Percentiles rank a stretch among this genome's conserved stretches.
phyloP scores from a whole-genome alignment of 768 basidiomycete species.

The Paxillus involutus region DNA sequence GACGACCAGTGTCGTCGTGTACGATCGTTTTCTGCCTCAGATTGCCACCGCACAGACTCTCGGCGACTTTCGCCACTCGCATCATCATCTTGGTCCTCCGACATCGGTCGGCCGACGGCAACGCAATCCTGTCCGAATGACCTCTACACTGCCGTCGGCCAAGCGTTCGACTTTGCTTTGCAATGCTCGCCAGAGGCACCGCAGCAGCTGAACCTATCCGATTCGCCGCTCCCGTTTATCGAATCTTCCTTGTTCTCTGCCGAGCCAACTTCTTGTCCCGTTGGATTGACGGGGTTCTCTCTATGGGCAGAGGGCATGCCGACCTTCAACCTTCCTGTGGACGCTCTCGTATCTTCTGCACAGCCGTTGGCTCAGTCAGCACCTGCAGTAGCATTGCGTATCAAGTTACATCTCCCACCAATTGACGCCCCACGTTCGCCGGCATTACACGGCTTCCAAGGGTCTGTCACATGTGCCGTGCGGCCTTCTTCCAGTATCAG shows the following conservation, averaged over 20 bases:
- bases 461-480: slow-evolving; percentile 51
- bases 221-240: slow-evolving; percentile 29
- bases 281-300: slow-evolving; percentile 40
- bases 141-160: slow-evolving; percentile 24
- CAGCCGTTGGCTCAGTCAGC: slow-evolving; percentile 35
- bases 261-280: slow-evolving; percentile 33
- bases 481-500: slow-evolving; percentile 56
- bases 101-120: slow-evolving; percentile 24
- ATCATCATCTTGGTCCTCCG: slow-evolving; percentile 29
- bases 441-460: slow-evolving; percentile 64
- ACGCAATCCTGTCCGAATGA: slow-evolving; percentile 24
- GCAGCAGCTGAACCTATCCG: slow-evolving; percentile 21
- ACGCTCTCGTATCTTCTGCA: slow-evolving; percentile 45
- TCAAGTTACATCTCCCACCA: slow-evolving; percentile 58
- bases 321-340: slow-evolving; percentile 59
- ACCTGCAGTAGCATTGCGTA: slow-evolving; percentile 48
- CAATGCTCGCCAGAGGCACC: slow-evolving; percentile 26
- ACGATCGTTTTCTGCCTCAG: slow-evolving; percentile 31
- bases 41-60: slow-evolving; percentile 24
- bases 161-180: slow-evolving; percentile 13
- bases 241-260: slow-evolving; percentile 27
- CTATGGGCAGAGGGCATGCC: slow-evolving; percentile 70
- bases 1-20: slow-evolving; percentile 31
- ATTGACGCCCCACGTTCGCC: slow-evolving; percentile 52
- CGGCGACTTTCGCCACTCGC: slow-evolving; percentile 33